Evolutionary conservation across 352 stramenopile genomes (phyloP), one percentile per base, ranked within the genome.

Genomic region (Phytophthora citricola): DNA sequence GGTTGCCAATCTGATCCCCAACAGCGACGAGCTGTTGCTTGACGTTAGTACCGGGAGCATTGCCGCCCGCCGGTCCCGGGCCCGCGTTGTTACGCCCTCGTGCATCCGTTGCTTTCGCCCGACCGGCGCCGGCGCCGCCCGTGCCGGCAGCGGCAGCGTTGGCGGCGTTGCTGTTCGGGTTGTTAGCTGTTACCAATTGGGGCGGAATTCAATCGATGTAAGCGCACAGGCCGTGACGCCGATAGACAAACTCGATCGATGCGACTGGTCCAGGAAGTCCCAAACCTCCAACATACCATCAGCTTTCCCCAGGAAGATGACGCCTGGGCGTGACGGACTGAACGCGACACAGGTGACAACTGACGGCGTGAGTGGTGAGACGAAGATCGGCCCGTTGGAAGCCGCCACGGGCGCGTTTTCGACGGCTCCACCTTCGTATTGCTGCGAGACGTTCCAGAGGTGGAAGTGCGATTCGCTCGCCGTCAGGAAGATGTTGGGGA

Each of bases 191-290:
- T 32, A 65, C 39, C 11, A 81, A 29, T 32, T 70, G 65, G 17
- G 73, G 14, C 83, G 78, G 67, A 96, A 94, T 63, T 94, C 77
- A 51, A 94, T 88, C 0, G 87, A 91, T n/a, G 91, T 98, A 4
- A 98, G 83, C 22, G 86, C 78, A 38, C 85, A 97, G 2, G 91
- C 89, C 27, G 92, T 92, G 69, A 97, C 85, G 15, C 85, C 84
- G 36, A 94, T 79, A 2, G 82, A 86, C 10, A 95, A 75, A 48
- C 82, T 95, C 8, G 87, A 86, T 14, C 84, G 87, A 48, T 98
- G 92, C 12, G 88, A 96, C 62, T 95, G 89, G 61, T 98, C 94
- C 55, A 96, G 85, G 47, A 98, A 96, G 63, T 98, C 94, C 94
- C 93, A 98, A 40, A 98, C 89, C 62, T 98, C 89, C 39, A 98